Evolutionary conservation across 345 rosid species (phyloP).

Genomic region (Limnanthes douglasii): DNA sequence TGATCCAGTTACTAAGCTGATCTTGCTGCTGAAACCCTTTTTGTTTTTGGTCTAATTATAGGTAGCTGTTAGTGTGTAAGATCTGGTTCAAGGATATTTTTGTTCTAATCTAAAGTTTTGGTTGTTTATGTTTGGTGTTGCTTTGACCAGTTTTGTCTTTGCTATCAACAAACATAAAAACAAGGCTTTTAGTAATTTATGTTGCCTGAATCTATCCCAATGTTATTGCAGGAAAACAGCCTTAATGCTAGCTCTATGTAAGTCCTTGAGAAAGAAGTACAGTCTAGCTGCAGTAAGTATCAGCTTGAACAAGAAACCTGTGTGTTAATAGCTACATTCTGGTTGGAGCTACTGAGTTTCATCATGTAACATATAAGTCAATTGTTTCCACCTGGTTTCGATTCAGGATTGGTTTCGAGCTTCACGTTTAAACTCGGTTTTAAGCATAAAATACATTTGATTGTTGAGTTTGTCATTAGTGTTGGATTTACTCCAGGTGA

Average conservation of each 20-base stretch:
- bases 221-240: conserved; percentile 98
- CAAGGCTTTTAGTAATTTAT: no score
- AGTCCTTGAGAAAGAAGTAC: conserved; percentile 60
- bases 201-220: no score
- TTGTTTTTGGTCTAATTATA: background rate
- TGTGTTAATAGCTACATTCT: no score
- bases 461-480: background rate
- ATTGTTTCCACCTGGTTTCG: background rate
- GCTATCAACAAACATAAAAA: no score
- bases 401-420: background rate
- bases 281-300: conserved; percentile 94
- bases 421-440: background rate
- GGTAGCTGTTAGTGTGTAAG: background rate
- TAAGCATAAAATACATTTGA: no score
- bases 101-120: no score
- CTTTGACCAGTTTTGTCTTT: no score
- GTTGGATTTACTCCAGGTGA: no score
- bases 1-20: no score
- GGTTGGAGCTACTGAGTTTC: no score
- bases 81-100: background rate
- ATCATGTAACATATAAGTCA: no score
- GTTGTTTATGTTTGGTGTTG: no score
- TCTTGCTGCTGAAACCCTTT: background rate
- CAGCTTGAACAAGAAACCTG: background rate
- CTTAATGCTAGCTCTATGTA: conserved; percentile 78